phyloP scores from a whole-genome alignment of 225 moss, liverwort and hornwort species.

The Rhytidiadelphus loreus region DNA sequence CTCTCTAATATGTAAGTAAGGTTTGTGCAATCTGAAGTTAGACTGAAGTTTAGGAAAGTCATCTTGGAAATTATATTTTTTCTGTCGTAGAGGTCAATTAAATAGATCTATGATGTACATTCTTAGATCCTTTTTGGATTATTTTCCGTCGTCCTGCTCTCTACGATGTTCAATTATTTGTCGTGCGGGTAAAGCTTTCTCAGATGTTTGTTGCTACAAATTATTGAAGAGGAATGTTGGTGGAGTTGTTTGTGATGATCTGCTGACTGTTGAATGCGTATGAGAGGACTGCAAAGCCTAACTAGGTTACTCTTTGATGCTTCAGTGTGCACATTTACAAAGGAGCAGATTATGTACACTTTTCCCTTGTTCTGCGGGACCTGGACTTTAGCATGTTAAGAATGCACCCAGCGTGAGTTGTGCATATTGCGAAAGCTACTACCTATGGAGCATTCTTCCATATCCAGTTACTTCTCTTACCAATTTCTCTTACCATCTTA shows the following conservation, averaged over 20 bases:
- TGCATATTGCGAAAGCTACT: background rate
- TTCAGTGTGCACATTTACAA: background rate
- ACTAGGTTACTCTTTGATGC: background rate
- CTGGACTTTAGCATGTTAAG: background rate
- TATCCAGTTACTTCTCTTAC: conserved; percentile 26
- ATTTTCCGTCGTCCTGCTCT: background rate
- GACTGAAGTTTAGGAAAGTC: background rate
- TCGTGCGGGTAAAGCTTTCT: background rate
- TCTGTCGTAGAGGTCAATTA: background rate
- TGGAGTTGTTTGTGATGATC: background rate
- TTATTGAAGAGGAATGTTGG: background rate
- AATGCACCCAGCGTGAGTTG: background rate
- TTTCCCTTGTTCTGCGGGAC: background rate
- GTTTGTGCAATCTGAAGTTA: background rate
- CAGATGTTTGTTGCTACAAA: background rate
- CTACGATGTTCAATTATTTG: background rate
- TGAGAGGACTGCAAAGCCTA: background rate
- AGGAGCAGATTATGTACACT: background rate
- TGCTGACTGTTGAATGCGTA: background rate
- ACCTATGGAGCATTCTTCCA: conserved; percentile 23
- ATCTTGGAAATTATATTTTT: background rate
- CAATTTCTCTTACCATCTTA: conserved; percentile 1
- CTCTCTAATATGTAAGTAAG: background rate
- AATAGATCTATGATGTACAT: background rate
- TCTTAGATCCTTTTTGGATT: background rate